A percentile compares a stretch with the other conserved stretches of the same genome.
Conservation (phyloP, 148 eudicot species). For the Heliamphora exappendiculata region DNA sequence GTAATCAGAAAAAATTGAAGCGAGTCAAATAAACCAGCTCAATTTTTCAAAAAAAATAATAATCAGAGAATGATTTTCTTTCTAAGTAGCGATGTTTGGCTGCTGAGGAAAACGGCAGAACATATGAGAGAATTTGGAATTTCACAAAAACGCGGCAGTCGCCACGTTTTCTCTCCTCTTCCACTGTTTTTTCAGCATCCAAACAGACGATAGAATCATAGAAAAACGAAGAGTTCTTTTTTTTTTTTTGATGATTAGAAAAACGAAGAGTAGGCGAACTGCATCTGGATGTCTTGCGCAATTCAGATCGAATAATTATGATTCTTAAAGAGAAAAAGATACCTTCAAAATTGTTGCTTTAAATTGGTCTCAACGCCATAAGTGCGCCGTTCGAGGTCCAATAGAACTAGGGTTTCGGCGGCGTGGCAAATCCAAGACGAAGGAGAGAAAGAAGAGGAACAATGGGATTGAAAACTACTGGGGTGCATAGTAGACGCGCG, state of each 20-base stretch:
- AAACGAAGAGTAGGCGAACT: neutral
- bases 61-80: neutral
- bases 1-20: neutral
- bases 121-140: neutral
- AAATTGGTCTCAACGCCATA: neutral
- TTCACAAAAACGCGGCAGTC: neutral
- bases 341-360: neutral
- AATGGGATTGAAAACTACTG: too few species aligned
- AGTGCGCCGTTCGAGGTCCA: neutral
- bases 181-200: slow-evolving; percentile 5
- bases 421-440: neutral
- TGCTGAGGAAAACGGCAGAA: neutral
- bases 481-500: neutral
- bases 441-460: neutral
- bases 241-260: too few species aligned
- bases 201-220: neutral
- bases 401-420: slow-evolving; percentile 7
- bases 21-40: neutral
- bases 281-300: neutral
- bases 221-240: neutral
- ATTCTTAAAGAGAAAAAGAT: neutral
- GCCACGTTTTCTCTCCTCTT: neutral
- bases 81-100: neutral
- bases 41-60: neutral
- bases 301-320: neutral